phyloP scores from a whole-genome alignment of 257 asterid genomes.

The Salvia rosmarinus region DNA sequence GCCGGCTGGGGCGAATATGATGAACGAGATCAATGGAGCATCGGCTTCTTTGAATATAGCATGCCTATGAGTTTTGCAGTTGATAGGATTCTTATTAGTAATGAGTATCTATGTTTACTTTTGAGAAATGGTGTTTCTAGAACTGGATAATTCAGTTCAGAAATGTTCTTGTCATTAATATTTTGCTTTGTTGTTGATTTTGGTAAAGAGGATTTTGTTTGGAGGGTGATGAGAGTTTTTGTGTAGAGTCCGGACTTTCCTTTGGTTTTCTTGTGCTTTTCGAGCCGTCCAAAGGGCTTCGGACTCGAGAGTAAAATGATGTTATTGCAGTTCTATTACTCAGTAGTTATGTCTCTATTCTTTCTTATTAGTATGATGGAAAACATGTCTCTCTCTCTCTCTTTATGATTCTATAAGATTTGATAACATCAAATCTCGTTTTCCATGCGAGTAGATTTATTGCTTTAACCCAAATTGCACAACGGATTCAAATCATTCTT shows the following conservation, averaged over 20 bases:
- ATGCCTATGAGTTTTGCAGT: constrained; percentile 95
- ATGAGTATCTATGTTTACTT: not conserved
- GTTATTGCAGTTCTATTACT: not conserved
- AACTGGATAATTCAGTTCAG: constrained; percentile 38
- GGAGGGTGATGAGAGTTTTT: not conserved
- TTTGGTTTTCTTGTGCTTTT: constrained; percentile 72
- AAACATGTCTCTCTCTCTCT: not conserved
- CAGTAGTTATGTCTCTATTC: not conserved
- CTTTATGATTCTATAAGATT: not conserved
- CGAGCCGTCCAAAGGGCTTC: constrained; percentile 69
- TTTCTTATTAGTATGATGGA: not conserved
- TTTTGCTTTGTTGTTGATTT: constrained; percentile 5
- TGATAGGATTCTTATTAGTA: not conserved
- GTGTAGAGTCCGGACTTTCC: constrained; percentile 20
- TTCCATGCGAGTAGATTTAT: constrained; percentile 9
- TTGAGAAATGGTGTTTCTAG: not conserved
- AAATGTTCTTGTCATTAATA: constrained; percentile 32
- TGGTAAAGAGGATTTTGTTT: constrained; percentile 35
- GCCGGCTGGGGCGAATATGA: constrained; percentile 36
- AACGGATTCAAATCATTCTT: constrained; percentile 8
- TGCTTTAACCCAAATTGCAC: not conserved
- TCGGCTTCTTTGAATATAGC: constrained; percentile 59
- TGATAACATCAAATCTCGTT: constrained; percentile 10
- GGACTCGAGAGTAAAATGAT: not conserved
- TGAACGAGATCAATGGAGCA: constrained; percentile 40